A percentile compares a stretch with the other conserved stretches of the same genome.
Conservation (phyloP, 768 basidiomycete genomes). For the Mycena latifolia region DNA sequence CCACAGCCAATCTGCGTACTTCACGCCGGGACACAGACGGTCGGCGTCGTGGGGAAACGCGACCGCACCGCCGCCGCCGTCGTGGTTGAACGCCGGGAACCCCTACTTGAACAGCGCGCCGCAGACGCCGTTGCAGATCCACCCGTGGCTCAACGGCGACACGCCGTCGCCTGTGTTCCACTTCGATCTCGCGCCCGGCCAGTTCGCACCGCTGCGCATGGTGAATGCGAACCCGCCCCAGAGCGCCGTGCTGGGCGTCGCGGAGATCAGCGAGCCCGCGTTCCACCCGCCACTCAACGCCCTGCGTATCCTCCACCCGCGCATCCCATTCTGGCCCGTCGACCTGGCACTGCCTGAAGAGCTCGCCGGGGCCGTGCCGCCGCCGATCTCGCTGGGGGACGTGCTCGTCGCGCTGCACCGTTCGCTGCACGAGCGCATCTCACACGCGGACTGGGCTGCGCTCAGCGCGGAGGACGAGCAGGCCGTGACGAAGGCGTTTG, state of each 20-base stretch:
- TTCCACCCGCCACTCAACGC: conserved; percentile 50
- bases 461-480: conserved; percentile 23
- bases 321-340: conserved; percentile 55
- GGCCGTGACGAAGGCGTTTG: conserved; percentile 47
- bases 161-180: conserved; percentile 40
- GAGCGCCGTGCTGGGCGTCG: neutral
- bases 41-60: neutral
- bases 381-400: conserved; percentile 21
- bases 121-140: conserved; percentile 1
- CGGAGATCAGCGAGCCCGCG: conserved; percentile 50
- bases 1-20: neutral
- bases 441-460: conserved; percentile 9
- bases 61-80: neutral
- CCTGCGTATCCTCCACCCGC: conserved; percentile 56
- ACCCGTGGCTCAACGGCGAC: conserved; percentile 48
- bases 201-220: conserved; percentile 13
- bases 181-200: conserved; percentile 40
- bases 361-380: neutral
- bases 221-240: neutral
- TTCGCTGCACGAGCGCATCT: conserved; percentile 20
- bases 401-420: conserved; percentile 28
- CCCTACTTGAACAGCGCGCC: neutral
- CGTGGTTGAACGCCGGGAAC: neutral
- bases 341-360: conserved; percentile 41
- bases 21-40: neutral